Evolutionary conservation across 495 filamentous ascomycete genomes (phyloP), one percentile per base, ranked within the genome.

Genomic region (Tetracladium setigerum): DNA sequence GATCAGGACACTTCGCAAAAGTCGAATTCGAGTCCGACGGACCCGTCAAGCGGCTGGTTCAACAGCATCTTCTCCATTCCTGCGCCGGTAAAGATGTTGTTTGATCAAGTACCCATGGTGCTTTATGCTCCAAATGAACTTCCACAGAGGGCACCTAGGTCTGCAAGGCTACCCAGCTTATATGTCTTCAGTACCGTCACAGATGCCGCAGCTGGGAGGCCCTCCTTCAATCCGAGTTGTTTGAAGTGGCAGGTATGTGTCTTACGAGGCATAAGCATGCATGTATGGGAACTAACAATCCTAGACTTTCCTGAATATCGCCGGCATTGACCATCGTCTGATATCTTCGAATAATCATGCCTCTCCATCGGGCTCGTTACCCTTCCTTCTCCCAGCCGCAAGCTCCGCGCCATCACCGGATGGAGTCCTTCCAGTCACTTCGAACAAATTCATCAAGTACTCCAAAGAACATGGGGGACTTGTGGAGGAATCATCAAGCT

Each of bases 141-240:
- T 14, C 92, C 92, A 33, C 68, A 77, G 31, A 74, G 86, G 42
- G 68, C 72, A 12, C 79, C 78, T 15, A 63, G 66, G 30, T 52
- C 68, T n/a, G 58, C 69, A 46, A 70, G 84, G 30, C 54, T 70
- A 13, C 73, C 78, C 51, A 76, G 77, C 30, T 70, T 98, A 13
- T 90, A 89, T 60, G 69, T 95, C 30, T 97, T 95, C 64, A 76
- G 76, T 41, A 79, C 79, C 11, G 73, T 80, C 1, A 65, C 71
- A 19, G 84, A 82, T 50, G 88, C 83, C 16, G 59, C 63, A 19
- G 55, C 58, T 30, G 84, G 82, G 11, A 63, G 70, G 18, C 87
- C 89, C 16, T 91, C 86, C 41, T 95, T 86, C 69, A 96, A 97
- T 66, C 92, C 92, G 3, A 78, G 78, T 54, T 98, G 92, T 72